phyloP scores from a whole-genome alignment of 2,329 filamentous ascomycete genomes.

The Beauveria sp. region DNA sequence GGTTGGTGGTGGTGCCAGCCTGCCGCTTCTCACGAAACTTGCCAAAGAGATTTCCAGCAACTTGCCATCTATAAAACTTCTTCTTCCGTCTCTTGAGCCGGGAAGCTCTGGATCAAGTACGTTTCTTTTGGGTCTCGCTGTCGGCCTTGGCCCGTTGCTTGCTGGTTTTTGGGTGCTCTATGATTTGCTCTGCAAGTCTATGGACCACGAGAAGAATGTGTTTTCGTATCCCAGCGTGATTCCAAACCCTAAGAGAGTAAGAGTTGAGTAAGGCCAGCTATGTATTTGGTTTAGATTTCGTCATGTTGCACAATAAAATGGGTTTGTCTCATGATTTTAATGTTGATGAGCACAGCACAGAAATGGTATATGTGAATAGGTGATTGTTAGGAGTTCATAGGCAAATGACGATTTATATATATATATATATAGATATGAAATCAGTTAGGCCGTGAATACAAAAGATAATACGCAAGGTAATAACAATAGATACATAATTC shows the following conservation, averaged over 20 bases:
- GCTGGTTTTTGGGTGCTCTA: background rate
- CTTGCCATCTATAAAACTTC: background rate
- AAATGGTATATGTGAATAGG: background rate
- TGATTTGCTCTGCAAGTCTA: background rate
- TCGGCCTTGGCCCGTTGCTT: background rate
- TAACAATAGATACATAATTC: background rate
- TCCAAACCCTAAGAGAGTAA: background rate
- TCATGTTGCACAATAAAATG: background rate
- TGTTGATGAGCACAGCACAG: background rate
- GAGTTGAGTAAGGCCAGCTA: background rate
- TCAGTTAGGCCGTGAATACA: background rate
- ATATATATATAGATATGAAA: background rate
- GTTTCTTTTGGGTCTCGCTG: background rate
- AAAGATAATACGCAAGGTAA: background rate
- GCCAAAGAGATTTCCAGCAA: background rate
- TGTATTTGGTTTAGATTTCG: background rate
- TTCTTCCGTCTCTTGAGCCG: background rate
- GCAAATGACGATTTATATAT: background rate
- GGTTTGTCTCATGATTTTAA: background rate
- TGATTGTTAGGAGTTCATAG: background rate
- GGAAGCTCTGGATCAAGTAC: background rate
- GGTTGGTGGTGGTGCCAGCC: background rate
- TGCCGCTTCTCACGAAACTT: background rate
- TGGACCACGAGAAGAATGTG: slow-evolving; percentile 1
- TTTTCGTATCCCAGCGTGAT: slow-evolving; percentile 4